Evolutionary conservation across 2,329 filamentous ascomycete genomes (phyloP), one percentile per base, ranked within the genome.

Genomic region (Colletotrichum lini): DNA sequence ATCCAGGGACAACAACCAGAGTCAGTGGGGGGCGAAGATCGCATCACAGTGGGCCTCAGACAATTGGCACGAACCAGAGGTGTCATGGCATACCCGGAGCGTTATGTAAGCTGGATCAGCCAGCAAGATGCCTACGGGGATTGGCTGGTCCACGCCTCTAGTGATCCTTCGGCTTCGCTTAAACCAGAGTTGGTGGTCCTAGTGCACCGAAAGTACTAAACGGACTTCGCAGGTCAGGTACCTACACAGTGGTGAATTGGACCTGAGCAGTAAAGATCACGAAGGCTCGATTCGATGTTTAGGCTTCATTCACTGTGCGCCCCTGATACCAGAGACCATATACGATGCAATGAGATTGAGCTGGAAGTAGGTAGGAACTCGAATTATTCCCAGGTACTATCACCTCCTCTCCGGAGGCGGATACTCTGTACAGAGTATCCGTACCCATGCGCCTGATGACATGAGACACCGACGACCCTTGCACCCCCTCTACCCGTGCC

Each of bases 391-490:
- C 30, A 30, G 6, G 8, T 30, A 8, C 30, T 30, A 8, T 30
- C 30, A 30, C 6, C 30, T 30, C 30, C 30, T 30, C 30, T 30
- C 18, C 52, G 42, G 62, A 40, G 38, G 35, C 57, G 68, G 68
- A 70, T 62, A 44, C 40, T 62, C 42, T 57, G 64, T 44, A 67
- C 42, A 26, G 23, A 26, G 23, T 26, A 26, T 64, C 68, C 58
- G 23, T 26, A 26, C 68, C 68, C 58, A 50, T 64, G 67, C 16
- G 35, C 64, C n/a, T 45, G 64, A 70, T 70, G 68, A 70, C 68
- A 63, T 70, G 64, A 70, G 68, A 67, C 38, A 16, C 30, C 52
- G 63, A 35, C 63, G 13, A 52, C 30, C 35, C 57, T 57, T 16
- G 23, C 16, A 30, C 56, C 38, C 54, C 60, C 26, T 9, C 49